These are phyloP conservation scores for Conticribra weissflogii DNA, from an alignment of 108 stramenopile genomes.

Conservation along the genomic window DNA sequence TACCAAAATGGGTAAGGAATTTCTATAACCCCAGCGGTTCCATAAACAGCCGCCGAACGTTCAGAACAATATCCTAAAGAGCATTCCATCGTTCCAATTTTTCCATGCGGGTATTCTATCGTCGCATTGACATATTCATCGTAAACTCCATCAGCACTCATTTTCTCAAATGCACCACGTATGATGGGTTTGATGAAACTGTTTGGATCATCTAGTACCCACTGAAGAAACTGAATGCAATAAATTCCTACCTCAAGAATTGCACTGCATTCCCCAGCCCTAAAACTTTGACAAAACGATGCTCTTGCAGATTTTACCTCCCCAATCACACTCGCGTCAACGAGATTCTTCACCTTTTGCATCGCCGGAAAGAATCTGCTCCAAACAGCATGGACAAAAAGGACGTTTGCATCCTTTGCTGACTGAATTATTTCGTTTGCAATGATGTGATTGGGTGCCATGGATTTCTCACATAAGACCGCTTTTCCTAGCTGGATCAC, in stretches of 20 bases:
- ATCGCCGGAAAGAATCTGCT: constrained; percentile 60
- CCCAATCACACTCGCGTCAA: constrained; percentile 48
- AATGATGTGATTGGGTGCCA: constrained; percentile 44
- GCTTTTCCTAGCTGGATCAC: constrained; percentile 44
- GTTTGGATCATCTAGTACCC: constrained; percentile 36
- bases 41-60: constrained; percentile 50
- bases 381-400: constrained; percentile 59
- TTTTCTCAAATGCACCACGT: constrained; percentile 36
- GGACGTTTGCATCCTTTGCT: constrained; percentile 23
- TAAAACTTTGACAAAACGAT: constrained; percentile 57
- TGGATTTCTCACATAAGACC: constrained; percentile 55
- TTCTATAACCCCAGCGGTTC: constrained; percentile 48
- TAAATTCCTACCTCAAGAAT: constrained; percentile 58
- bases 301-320: constrained; percentile 51
- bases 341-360: constrained; percentile 42
- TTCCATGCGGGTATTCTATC: constrained; percentile 45
- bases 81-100: constrained; percentile 55
- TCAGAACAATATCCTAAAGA: constrained; percentile 41
- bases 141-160: constrained; percentile 34
- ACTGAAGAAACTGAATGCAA: constrained; percentile 63
- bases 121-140: constrained; percentile 58
- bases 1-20: constrained; percentile 60
- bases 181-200: constrained; percentile 25
- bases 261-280: constrained; percentile 50
- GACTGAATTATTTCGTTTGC: constrained; percentile 33